A percentile compares a stretch with the other conserved stretches of the same genome.
phyloP scores from a whole-genome alignment of 2,329 filamentous ascomycete species.

The Cercospora canescens region DNA sequence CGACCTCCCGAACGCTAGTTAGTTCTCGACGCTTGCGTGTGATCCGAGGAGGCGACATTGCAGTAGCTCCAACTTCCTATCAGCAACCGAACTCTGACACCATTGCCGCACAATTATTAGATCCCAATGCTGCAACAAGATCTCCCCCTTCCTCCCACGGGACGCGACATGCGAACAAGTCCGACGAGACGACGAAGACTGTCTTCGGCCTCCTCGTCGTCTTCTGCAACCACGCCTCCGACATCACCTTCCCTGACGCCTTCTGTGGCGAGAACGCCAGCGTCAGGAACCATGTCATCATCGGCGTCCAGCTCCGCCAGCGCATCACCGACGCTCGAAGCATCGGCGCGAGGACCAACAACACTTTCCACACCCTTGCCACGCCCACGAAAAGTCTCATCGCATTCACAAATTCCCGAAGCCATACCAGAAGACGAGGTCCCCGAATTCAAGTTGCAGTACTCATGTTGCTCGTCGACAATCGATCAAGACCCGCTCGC shows the following conservation, averaged over 20 bases:
- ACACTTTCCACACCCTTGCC: slow-evolving; percentile 14
- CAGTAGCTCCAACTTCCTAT: not conserved
- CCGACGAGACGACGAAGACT: not conserved
- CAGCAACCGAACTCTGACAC: slow-evolving; percentile 1
- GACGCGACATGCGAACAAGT: not conserved
- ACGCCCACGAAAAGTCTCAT: slow-evolving; percentile 1
- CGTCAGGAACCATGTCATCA: slow-evolving; percentile 25
- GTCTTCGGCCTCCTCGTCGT: not conserved
- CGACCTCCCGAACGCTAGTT: slow-evolving; percentile 1
- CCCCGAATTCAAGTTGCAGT: slow-evolving; percentile 7
- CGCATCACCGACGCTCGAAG: slow-evolving; percentile 25
- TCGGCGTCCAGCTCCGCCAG: slow-evolving; percentile 27
- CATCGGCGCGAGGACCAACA: slow-evolving; percentile 24
- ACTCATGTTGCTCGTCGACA: slow-evolving; percentile 3
- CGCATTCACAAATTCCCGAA: slow-evolving; percentile 19
- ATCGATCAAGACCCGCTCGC: slow-evolving; percentile 43
- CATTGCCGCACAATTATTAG: not conserved
- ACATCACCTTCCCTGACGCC: slow-evolving; percentile 25
- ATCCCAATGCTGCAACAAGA: not conserved
- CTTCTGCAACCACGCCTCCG: not conserved
- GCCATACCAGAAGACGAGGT: slow-evolving; percentile 28
- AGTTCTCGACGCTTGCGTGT: not conserved
- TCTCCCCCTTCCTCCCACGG: not conserved
- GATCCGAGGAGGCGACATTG: not conserved
- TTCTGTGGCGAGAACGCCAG: slow-evolving; percentile 18